phyloP scores from a whole-genome alignment of 202 grass and related monocot genomes.

The Zizania palustris region DNA sequence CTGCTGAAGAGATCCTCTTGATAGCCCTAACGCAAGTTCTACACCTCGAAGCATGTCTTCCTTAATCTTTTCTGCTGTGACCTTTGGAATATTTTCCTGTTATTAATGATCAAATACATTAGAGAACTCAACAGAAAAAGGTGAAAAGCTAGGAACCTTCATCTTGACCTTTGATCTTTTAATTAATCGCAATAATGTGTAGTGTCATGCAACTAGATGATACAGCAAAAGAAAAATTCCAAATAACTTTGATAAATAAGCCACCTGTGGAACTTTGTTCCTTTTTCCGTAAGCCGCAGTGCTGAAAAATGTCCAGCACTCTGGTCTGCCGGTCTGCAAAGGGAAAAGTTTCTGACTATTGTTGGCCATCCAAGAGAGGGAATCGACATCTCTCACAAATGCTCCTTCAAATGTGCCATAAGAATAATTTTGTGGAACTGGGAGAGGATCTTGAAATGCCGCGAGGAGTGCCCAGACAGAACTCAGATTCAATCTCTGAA shows the following conservation, averaged over 20 bases:
- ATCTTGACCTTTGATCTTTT: not conserved
- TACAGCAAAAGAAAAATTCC: not conserved
- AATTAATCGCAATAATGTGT: conserved; percentile 20
- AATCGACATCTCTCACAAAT: conserved; percentile 81
- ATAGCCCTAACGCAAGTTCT: conserved; percentile 80
- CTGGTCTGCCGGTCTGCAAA: conserved; percentile 44
- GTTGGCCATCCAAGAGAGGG: conserved; percentile 96
- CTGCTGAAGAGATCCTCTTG: conserved; percentile 64
- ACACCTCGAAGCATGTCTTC: conserved; percentile 85
- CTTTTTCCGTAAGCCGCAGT: conserved; percentile 69
- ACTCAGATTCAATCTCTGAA: conserved; percentile 85
- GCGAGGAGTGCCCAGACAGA: conserved; percentile 93
- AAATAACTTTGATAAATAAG: conserved; percentile 28
- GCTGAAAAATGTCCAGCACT: conserved; percentile 99
- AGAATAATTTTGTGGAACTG: conserved; percentile 46
- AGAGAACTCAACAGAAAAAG: conserved; percentile 18
- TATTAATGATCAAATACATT: conserved; percentile 26
- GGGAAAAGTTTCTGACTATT: conserved; percentile 82
- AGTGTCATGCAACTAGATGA: conserved; percentile 6
- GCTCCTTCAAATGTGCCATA: conserved; percentile 73
- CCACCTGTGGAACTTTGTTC: conserved; percentile 98
- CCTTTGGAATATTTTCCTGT: conserved; percentile 89
- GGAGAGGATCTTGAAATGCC: conserved; percentile 82
- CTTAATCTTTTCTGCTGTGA: conserved; percentile 78
- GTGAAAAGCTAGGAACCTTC: conserved; percentile 6